These are phyloP conservation scores for Cucurbita argyrosperma DNA, from an alignment of 306 rosid genomes.

Conservation along the genomic window DNA sequence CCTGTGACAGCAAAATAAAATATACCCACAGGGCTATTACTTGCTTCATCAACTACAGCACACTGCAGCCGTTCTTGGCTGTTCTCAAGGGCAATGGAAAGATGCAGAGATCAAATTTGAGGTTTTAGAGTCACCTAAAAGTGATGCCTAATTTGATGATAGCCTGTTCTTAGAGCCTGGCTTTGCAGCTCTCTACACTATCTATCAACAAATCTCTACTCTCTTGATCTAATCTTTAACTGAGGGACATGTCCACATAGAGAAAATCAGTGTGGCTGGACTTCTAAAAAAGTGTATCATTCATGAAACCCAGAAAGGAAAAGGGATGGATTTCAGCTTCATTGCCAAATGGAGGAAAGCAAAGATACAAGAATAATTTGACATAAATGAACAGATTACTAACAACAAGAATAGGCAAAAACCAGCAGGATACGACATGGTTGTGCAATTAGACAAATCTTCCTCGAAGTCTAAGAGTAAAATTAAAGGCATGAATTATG, in stretches of 20 bases:
- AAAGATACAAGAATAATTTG: neutral
- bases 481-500: neutral
- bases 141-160: neutral
- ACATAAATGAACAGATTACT: neutral
- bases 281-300: neutral
- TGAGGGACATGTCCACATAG: too few relatives aligned
- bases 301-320: neutral
- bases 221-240: too few relatives aligned
- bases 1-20: neutral
- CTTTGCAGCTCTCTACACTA: too few relatives aligned
- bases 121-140: neutral
- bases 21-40: neutral
- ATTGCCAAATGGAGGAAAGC: neutral
- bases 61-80: neutral
- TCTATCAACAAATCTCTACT: too few relatives aligned
- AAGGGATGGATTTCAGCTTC: neutral
- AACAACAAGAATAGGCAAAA: neutral
- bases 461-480: neutral
- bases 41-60: neutral
- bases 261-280: neutral
- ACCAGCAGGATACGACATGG: slow-evolving; percentile 1
- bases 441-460: neutral
- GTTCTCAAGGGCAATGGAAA: neutral
- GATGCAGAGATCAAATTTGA: neutral
- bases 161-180: too few relatives aligned